These are phyloP conservation scores for Bruguiera parviflora DNA, from an alignment of 345 rosid species.

Conservation along the genomic window DNA sequence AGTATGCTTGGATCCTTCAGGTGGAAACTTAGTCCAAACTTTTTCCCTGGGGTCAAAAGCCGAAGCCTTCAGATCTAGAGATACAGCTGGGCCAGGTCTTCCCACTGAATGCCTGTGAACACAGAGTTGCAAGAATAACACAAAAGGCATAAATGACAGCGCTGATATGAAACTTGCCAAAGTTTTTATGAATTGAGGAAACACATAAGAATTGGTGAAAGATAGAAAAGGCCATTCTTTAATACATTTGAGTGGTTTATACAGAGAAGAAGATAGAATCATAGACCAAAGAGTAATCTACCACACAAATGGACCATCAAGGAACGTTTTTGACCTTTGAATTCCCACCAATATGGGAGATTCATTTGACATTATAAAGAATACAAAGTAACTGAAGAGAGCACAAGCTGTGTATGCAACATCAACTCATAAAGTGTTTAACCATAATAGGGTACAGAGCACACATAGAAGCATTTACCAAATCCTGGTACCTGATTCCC, in stretches of 20 bases:
- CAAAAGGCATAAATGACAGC: no score
- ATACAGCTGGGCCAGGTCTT: slow-evolving; percentile 80
- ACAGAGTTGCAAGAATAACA: neutral
- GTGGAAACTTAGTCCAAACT: slow-evolving; percentile 94
- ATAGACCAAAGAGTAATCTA: no score
- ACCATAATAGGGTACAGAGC: neutral
- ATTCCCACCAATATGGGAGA: neutral
- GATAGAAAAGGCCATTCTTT: no score
- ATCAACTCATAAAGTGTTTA: neutral
- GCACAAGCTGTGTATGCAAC: neutral
- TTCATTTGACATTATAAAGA: no score
- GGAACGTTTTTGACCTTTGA: no score
- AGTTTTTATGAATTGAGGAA: no score
- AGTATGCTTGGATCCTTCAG: slow-evolving; percentile 90
- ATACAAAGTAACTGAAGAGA: no score
- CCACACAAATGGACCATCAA: no score
- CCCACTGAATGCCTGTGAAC: slow-evolving; percentile 81
- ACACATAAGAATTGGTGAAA: no score
- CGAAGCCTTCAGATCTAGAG: slow-evolving; percentile 82
- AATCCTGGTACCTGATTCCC: slow-evolving; percentile 70
- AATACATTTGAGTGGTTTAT: no score
- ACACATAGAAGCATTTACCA: neutral
- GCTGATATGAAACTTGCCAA: no score
- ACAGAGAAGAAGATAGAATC: no score
- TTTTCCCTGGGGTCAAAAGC: slow-evolving; percentile 93